phyloP scores from a whole-genome alignment of 2,329 filamentous ascomycete species.

The Acrodontium crateriforme region DNA sequence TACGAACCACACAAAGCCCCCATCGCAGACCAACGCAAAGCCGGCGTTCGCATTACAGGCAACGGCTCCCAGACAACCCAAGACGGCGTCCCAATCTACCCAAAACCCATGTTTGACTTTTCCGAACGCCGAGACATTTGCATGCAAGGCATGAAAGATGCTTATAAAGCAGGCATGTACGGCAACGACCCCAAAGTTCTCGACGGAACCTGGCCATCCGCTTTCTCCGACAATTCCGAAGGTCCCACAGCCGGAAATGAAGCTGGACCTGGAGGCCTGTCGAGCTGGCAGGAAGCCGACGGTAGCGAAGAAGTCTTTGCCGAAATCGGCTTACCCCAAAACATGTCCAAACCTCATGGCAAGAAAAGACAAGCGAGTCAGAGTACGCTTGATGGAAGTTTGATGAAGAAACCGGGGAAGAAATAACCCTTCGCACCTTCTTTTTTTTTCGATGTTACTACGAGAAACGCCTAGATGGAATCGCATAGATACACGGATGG shows the following conservation, averaged over 20 bases:
- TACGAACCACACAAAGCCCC: slow-evolving; percentile 71
- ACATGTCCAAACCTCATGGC: slow-evolving; percentile 6
- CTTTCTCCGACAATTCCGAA: slow-evolving; percentile 34
- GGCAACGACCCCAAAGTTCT: slow-evolving; percentile 49
- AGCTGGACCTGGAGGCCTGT: slow-evolving; percentile 27
- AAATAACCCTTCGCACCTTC: too few relatives aligned
- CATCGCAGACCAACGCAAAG: slow-evolving; percentile 52
- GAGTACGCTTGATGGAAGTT: slow-evolving; percentile 18
- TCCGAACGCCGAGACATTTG: slow-evolving; percentile 46
- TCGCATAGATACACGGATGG: neutral
- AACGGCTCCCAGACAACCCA: slow-evolving; percentile 29
- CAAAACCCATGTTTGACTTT: slow-evolving; percentile 70
- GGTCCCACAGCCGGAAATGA: slow-evolving; percentile 29
- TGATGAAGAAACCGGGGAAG: slow-evolving; percentile 18
- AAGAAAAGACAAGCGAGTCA: slow-evolving; percentile 22
- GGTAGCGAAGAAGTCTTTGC: slow-evolving; percentile 9
- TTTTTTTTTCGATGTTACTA: too few relatives aligned
- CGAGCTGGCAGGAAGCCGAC: slow-evolving; percentile 14
- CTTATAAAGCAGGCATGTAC: slow-evolving; percentile 50
- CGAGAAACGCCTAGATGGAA: too few relatives aligned
- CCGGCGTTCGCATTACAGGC: slow-evolving; percentile 47
- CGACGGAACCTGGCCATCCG: slow-evolving; percentile 43
- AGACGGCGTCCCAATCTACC: slow-evolving; percentile 41
- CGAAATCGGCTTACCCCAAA: slow-evolving; percentile 6
- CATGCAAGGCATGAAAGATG: slow-evolving; percentile 54